phyloP scores from a whole-genome alignment of 2,329 filamentous ascomycete species.

The Rhynchosporium graminicola region DNA sequence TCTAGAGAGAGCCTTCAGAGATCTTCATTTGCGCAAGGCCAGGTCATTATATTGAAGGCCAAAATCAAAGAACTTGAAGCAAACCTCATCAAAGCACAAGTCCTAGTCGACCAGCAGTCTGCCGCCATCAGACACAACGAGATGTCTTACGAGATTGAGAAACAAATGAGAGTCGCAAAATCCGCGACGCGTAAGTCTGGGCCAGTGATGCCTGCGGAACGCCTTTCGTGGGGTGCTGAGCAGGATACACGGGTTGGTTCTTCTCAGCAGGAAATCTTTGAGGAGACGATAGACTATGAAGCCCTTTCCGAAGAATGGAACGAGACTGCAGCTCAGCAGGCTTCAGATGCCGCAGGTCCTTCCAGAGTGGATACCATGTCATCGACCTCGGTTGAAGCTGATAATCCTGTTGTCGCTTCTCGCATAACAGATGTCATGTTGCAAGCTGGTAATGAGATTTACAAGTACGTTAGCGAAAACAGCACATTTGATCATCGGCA shows the following conservation, averaged over 20 bases:
- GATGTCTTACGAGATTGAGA: neutral
- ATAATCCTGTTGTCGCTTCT: neutral
- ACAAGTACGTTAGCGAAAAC: neutral
- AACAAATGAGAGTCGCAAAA: neutral
- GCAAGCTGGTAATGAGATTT: neutral
- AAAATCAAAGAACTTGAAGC: neutral
- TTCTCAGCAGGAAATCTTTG: neutral
- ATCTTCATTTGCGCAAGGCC: neutral
- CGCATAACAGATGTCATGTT: neutral
- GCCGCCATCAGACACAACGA: neutral
- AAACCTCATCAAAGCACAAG: neutral
- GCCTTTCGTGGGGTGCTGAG: neutral
- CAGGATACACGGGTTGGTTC: neutral
- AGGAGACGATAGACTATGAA: neutral
- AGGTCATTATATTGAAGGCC: slow-evolving; percentile 1
- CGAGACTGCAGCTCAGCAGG: neutral
- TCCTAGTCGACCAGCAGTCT: neutral
- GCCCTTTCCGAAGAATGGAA: neutral
- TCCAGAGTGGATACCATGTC: neutral
- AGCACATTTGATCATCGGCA: neutral
- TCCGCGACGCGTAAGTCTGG: too few species aligned
- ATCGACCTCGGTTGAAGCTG: neutral
- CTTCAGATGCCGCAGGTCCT: too few species aligned
- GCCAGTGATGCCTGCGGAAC: neutral
- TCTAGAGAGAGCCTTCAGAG: neutral